Evolutionary conservation across 2,329 filamentous ascomycete species (phyloP).

Genomic region (Neodidymelliopsis sp.): DNA sequence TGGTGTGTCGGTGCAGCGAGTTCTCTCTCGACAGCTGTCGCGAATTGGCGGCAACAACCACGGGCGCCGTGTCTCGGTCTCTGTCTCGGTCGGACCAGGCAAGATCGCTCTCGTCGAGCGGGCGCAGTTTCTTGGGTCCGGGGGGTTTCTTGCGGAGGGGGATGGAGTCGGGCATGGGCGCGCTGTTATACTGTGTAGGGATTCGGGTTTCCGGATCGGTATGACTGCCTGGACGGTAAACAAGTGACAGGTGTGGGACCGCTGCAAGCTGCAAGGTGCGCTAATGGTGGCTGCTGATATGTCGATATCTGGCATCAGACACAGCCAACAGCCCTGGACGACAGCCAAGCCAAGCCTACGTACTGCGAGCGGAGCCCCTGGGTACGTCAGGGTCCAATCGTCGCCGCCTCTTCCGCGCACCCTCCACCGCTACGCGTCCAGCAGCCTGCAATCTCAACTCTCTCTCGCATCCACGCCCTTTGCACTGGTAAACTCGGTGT

Average conservation of each 20-base stretch:
- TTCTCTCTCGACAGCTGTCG: constrained; percentile 33
- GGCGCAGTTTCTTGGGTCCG: constrained; percentile 15
- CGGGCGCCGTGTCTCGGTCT: constrained; percentile 29
- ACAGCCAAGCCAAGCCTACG: constrained; percentile 4
- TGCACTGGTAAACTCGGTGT: too few relatives aligned
- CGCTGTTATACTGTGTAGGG: constrained; percentile 15
- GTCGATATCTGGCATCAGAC: constrained; percentile 12
- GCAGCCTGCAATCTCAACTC: constrained; percentile 2
- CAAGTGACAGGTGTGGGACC: constrained; percentile 22
- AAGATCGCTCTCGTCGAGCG: constrained; percentile 25
- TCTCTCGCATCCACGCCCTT: background rate
- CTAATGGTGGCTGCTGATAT: constrained; percentile 18
- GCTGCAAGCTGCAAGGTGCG: constrained; percentile 21
- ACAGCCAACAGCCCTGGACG: background rate
- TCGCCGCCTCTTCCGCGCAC: constrained; percentile 7
- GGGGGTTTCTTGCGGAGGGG: constrained; percentile 42
- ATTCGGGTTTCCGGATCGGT: too few relatives aligned
- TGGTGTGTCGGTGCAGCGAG: constrained; percentile 38
- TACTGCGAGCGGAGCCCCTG: background rate
- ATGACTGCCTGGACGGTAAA: too few relatives aligned
- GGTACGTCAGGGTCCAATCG: constrained; percentile 1
- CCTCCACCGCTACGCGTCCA: constrained; percentile 6
- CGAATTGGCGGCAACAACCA: constrained; percentile 31
- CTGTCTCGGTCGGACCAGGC: constrained; percentile 22
- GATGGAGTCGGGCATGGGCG: constrained; percentile 50